These are phyloP conservation scores for Tricholomella constricta DNA, from an alignment of 768 basidiomycete genomes.

Conservation along the genomic window DNA sequence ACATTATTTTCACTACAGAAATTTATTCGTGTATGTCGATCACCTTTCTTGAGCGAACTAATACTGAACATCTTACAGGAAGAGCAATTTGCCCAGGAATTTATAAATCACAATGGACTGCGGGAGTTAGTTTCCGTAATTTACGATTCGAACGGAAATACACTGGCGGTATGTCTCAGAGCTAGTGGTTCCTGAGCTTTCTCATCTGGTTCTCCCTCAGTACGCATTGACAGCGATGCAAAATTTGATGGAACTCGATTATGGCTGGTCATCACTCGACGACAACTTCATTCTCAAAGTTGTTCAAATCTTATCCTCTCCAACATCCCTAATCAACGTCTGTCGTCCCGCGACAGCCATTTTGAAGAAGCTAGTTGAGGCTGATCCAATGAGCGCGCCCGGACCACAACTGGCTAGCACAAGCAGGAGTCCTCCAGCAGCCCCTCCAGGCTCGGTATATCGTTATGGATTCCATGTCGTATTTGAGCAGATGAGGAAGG, in stretches of 20 bases:
- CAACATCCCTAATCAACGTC: slow-evolving; percentile 81
- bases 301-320: slow-evolving; percentile 76
- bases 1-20: slow-evolving; percentile 80
- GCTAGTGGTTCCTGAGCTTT: slow-evolving; percentile 1
- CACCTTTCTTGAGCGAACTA: background rate
- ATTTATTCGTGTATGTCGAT: slow-evolving; percentile 64
- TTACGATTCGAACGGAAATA: slow-evolving; percentile 70
- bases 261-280: slow-evolving; percentile 79
- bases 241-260: slow-evolving; percentile 84
- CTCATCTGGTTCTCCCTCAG: slow-evolving; percentile 36
- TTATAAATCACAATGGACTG: slow-evolving; percentile 73
- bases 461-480: slow-evolving; percentile 84
- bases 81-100: slow-evolving; percentile 80
- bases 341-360: slow-evolving; percentile 91
- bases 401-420: slow-evolving; percentile 60
- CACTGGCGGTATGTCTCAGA: slow-evolving; percentile 65
- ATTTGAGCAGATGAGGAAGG: slow-evolving; percentile 79
- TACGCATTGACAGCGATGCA: slow-evolving; percentile 87
- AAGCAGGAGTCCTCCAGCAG: slow-evolving; percentile 52
- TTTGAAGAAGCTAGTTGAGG: slow-evolving; percentile 86
- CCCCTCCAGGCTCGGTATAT: slow-evolving; percentile 72
- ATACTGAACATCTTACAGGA: slow-evolving; percentile 48
- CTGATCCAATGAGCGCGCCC: slow-evolving; percentile 71
- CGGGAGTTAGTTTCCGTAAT: slow-evolving; percentile 72
- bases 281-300: slow-evolving; percentile 74